phyloP scores from a whole-genome alignment of 768 basidiomycete genomes.

The Kwoniella sp. region DNA sequence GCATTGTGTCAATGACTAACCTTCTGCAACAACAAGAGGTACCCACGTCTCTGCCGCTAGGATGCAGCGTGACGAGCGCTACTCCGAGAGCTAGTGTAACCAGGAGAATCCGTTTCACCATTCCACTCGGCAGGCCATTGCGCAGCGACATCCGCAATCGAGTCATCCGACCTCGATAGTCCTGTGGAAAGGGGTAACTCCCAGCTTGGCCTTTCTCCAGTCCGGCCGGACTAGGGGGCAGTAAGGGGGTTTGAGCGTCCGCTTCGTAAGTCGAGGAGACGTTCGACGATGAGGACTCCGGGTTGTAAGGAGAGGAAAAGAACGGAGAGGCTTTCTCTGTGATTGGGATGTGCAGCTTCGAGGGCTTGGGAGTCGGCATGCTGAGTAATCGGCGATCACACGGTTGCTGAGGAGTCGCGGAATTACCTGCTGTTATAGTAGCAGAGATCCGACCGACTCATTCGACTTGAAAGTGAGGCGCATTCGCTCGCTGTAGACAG shows the following conservation, averaged over 20 bases:
- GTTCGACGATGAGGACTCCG: not conserved
- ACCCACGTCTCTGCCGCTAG: not conserved
- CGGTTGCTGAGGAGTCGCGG: too few species aligned
- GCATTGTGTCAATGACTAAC: too few species aligned
- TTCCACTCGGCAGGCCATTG: not conserved
- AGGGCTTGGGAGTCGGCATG: constrained; percentile 13
- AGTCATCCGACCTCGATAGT: not conserved
- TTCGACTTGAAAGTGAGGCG: too few species aligned
- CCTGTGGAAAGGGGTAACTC: constrained; percentile 23
- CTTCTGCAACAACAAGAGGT: not conserved
- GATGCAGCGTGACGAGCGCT: not conserved
- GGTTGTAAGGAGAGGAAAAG: constrained; percentile 11
- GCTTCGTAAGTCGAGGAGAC: constrained; percentile 6
- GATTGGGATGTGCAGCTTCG: constrained; percentile 17
- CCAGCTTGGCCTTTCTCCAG: constrained; percentile 15
- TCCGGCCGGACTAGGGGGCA: constrained; percentile 18
- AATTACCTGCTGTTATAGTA: too few species aligned
- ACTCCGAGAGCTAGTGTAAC: not conserved
- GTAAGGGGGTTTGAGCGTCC: constrained; percentile 19
- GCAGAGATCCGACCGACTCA: too few species aligned
- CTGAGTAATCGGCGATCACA: too few species aligned
- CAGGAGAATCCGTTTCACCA: constrained; percentile 3
- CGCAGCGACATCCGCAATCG: constrained; percentile 1
- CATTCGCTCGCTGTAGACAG: too few species aligned
- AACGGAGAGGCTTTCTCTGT: constrained; percentile 17